Base-by-base conservation (phyloP, 2,329 filamentous ascomycete species). In the Clonostachys sp. region DNA sequence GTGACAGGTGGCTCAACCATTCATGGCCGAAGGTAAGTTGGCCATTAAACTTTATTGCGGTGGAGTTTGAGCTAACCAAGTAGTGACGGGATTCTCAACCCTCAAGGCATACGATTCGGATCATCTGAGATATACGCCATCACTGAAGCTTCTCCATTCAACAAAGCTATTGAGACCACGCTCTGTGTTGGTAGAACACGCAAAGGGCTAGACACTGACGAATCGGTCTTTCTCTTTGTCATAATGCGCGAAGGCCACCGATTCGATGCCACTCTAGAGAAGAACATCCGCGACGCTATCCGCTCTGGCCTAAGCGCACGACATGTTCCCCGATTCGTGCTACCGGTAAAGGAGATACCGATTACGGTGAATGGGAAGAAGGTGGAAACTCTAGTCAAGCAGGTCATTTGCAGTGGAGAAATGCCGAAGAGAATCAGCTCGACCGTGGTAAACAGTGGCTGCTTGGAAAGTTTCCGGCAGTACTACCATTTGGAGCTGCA, bases 121-220 rank as follows among this genome's bases (percentile, higher is more conserved):
- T 66, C 61, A 12, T 61, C 63, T 2, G 72, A 75, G 53, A 71
- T 75, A 45, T 75, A 76, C 57, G 60, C 64, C n/a, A 66, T 76
- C 42, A 65, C 68, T n/a, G 71, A 74, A 51, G 61, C 62, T 4
- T 17, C 5, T 10, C 24, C 16, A 17, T 60, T 66, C 2, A 55
- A 61, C 2, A 39, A 45, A 20, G 65, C 69, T 51, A 49, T 58
- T 18, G 51, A 45, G n/a, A 51, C 52, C 39, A 52, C 43, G 8
- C 38, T 58, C n/a, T 57, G 55, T 33, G 49, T 59, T 13, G 57
- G 57, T n/a, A 48, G 50, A 24, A 14, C n/a, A 41, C 44, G 50
- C 12, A 46, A 51, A 10, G 34, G 42, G 7, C 34, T 16, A 13
- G 57, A 59, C 34, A 20, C 33, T 4, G 56, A 59, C 34, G 57